Evolutionary conservation across 2,329 filamentous ascomycete genomes (phyloP).

Genomic region (Aspergillus fijiensis): DNA sequence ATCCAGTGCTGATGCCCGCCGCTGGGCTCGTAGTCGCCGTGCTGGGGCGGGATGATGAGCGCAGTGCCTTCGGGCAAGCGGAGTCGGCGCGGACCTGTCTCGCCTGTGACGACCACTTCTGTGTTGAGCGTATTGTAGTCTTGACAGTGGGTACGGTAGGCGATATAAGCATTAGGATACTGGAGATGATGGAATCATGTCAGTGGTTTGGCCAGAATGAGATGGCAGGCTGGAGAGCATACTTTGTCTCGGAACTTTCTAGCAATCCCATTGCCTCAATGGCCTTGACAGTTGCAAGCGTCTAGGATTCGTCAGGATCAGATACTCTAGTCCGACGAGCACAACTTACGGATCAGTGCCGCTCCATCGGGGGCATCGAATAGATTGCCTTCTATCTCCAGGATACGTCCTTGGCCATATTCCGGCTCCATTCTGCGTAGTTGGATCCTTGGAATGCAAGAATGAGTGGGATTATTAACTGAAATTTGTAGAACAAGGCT

Average conservation of each 20-base stretch:
- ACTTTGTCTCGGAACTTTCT: conserved; percentile 47
- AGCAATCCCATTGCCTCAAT: conserved; percentile 62
- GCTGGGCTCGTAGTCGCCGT: conserved; percentile 28
- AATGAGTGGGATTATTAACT: neutral
- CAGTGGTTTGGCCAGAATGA: neutral
- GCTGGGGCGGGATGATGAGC: conserved; percentile 54
- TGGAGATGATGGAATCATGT: conserved; percentile 16
- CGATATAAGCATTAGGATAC: conserved; percentile 53
- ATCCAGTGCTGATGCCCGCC: conserved; percentile 51
- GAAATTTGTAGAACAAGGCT: neutral
- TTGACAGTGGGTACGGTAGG: conserved; percentile 52
- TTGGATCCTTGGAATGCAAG: neutral
- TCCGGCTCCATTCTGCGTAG: neutral
- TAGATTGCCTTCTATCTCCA: conserved; percentile 48
- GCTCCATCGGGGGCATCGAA: conserved; percentile 53
- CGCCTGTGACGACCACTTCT: conserved; percentile 7
- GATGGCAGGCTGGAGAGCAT: neutral
- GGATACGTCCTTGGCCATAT: conserved; percentile 18
- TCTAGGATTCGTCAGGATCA: conserved; percentile 34
- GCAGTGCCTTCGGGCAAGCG: conserved; percentile 47
- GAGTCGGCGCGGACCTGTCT: conserved; percentile 14
- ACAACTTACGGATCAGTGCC: conserved; percentile 50
- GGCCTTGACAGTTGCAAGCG: conserved; percentile 59
- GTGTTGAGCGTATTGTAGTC: conserved; percentile 16
- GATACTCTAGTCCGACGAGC: neutral